phyloP scores from a whole-genome alignment of 257 asterid genomes.

The Coffea eugenioides region DNA sequence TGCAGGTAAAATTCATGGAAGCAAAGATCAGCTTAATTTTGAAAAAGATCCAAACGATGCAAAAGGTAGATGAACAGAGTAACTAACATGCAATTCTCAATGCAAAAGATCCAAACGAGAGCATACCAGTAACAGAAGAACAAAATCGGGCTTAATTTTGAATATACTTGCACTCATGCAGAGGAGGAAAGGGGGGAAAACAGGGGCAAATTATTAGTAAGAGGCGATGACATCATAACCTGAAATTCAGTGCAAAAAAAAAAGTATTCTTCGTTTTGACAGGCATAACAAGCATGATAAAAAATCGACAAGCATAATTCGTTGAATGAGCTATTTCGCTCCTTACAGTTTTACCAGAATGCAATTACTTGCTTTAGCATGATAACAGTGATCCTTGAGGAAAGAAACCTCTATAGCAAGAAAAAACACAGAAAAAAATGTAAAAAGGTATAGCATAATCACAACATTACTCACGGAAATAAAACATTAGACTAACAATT shows the following conservation, averaged over 20 bases:
- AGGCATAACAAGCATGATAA: no score
- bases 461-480: neutral
- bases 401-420: no score
- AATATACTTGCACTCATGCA: neutral
- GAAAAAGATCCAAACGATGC: neutral
- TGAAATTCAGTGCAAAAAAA: no score
- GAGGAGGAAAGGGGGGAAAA: neutral
- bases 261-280: no score
- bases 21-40: neutral
- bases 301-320: neutral
- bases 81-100: neutral
- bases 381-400: no score
- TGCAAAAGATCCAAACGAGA: neutral
- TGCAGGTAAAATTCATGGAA: constrained; percentile 12
- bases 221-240: no score
- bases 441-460: neutral
- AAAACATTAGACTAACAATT: neutral
- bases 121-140: neutral
- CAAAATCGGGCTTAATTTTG: neutral
- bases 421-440: neutral
- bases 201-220: neutral
- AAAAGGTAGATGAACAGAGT: no score
- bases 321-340: neutral
- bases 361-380: neutral
- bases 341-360: neutral